These are phyloP conservation scores for Lichtheimia ramosa DNA, from an alignment of 371 early-diverging fungal species.

Conservation along the genomic window DNA sequence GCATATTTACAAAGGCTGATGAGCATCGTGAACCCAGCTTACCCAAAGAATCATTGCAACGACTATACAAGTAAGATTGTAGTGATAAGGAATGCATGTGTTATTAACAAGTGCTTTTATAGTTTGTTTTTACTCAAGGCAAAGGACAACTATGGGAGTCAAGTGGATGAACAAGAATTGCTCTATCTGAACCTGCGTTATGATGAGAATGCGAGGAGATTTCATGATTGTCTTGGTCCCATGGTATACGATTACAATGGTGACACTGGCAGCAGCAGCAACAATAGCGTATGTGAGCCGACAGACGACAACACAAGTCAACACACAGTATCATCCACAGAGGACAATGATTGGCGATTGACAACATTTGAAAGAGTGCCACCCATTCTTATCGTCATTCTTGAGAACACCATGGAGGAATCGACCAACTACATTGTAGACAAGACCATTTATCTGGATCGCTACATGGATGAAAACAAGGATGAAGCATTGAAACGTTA, in stretches of 20 bases:
- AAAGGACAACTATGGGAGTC: constrained; percentile 10
- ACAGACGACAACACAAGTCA: constrained; percentile 2
- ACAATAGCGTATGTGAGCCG: no score
- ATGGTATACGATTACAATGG: constrained; percentile 27
- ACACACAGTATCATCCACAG: constrained; percentile 1
- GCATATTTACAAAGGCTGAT: neutral
- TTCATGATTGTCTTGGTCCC: constrained; percentile 44
- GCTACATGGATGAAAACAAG: constrained; percentile 36
- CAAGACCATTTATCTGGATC: constrained; percentile 38
- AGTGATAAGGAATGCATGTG: neutral
- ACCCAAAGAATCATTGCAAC: no score
- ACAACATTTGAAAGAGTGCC: constrained; percentile 39
- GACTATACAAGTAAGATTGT: no score
- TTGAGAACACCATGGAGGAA: constrained; percentile 20
- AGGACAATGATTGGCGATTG: constrained; percentile 13
- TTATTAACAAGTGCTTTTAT: neutral
- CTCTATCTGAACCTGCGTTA: constrained; percentile 20
- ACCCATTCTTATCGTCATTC: constrained; percentile 32
- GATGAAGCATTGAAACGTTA: constrained; percentile 22
- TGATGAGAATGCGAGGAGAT: constrained; percentile 18
- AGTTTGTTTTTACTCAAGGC: constrained; percentile 22
- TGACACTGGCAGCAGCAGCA: constrained; percentile 1
- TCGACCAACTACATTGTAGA: constrained; percentile 20
- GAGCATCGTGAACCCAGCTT: neutral
- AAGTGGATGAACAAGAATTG: constrained; percentile 18